Conservation (phyloP, 768 basidiomycete species). For the Trametes gibbosa region DNA sequence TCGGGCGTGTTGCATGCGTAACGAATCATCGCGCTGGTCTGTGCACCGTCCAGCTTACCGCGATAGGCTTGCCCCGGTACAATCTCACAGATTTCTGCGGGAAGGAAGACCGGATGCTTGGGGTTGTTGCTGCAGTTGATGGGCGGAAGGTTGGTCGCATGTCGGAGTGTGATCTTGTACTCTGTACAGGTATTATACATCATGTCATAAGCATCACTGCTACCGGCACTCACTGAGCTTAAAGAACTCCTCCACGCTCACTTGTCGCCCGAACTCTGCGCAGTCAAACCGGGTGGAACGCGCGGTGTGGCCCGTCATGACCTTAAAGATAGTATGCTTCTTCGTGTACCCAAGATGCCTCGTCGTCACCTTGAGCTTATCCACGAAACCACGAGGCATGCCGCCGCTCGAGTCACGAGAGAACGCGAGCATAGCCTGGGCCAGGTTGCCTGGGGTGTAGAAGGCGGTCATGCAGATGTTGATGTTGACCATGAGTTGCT, state of each 20-base stretch:
- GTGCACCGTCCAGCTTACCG: constrained; percentile 56
- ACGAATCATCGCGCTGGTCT: constrained; percentile 70
- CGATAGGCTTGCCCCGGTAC: constrained; percentile 55
- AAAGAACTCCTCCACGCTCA: constrained; percentile 68
- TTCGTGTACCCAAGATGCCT: constrained; percentile 51
- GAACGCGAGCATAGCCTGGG: constrained; percentile 54
- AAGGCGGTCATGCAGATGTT: constrained; percentile 55
- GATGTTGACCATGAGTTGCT: constrained; percentile 51
- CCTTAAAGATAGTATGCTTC: constrained; percentile 41
- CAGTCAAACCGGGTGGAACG: constrained; percentile 46
- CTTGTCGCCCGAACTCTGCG: constrained; percentile 50
- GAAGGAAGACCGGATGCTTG: constrained; percentile 42
- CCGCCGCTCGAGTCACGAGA: constrained; percentile 38
- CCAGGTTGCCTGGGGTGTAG: constrained; percentile 60
- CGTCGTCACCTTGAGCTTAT: constrained; percentile 57
- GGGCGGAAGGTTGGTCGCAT: constrained; percentile 36
- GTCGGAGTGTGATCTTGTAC: constrained; percentile 50
- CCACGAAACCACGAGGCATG: constrained; percentile 46
- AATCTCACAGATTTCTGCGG: constrained; percentile 72
- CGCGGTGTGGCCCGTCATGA: constrained; percentile 23
- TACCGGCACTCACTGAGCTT: constrained; percentile 46
- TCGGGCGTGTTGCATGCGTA: constrained; percentile 63
- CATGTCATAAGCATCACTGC: too few relatives aligned
- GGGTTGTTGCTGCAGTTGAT: constrained; percentile 32
- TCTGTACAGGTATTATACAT: constrained; percentile 36